A percentile compares a stretch with the other conserved stretches of the same genome.
phyloP scores from a whole-genome alignment of 257 asterid genomes.

The Nyctanthes arbortristis region DNA sequence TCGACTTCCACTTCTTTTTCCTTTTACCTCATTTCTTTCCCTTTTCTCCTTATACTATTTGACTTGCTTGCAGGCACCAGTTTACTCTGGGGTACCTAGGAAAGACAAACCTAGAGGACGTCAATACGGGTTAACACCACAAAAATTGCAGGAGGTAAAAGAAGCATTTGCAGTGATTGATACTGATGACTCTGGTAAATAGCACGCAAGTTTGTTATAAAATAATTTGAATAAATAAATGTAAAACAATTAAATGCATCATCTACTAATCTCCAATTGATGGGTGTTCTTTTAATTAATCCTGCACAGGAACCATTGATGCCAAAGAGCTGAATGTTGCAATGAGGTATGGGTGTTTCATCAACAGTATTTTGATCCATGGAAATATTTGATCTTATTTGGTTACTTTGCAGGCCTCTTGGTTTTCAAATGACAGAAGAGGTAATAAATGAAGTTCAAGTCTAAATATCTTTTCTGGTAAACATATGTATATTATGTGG shows the following conservation, averaged over 20 bases:
- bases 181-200: conserved; percentile 92
- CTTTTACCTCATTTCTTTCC: background rate
- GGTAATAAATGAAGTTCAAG: conserved; percentile 45
- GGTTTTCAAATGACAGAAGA: conserved; percentile 96
- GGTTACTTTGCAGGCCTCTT: conserved; percentile 74
- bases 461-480: conserved; percentile 8
- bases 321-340: conserved; percentile 94
- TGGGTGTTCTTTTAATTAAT: conserved; percentile 10
- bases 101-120: conserved; percentile 76
- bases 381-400: conserved; percentile 11
- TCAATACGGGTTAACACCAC: conserved; percentile 70
- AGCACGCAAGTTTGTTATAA: background rate
- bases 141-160: conserved; percentile 85
- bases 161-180: conserved; percentile 92
- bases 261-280: conserved; percentile 1
- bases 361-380: background rate
- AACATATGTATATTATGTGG: background rate
- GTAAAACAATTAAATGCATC: background rate
- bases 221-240: background rate
- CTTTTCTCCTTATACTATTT: background rate
- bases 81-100: conserved; percentile 51
- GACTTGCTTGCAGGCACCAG: conserved; percentile 50
- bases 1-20: background rate
- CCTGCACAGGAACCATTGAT: conserved; percentile 74
- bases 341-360: conserved; percentile 63